Evolutionary conservation across 257 asterid genomes (phyloP), one percentile per base, ranked within the genome.

Genomic region (Buddleja alternifolia): DNA sequence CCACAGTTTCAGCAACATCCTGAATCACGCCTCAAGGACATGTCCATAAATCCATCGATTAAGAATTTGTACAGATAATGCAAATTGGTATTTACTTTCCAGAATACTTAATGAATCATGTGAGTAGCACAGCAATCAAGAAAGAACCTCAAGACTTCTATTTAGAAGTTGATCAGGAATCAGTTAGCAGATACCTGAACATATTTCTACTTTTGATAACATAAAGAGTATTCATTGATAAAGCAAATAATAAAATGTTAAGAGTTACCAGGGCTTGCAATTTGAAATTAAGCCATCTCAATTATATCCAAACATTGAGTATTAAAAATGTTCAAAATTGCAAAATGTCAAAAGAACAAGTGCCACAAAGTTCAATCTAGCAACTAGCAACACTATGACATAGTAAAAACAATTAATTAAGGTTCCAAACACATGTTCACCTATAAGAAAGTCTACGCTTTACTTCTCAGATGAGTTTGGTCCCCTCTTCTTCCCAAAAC

Each of bases 381-480:
- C 8, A 61, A 41, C 51, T 60, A 69, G 70, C 47, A 73, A 46
- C 36, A 60, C 69, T 21, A 69, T 55, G 40, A 36, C 72, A 63
- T 58, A 24, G 59, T 7, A 34, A 72, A 32, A 60, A 67, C 68
- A 50, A 70, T 19, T 19, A 48, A 63, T 41, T 47, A 34, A 64
- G 9, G 23, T 20, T 67, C 55, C 62, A 68, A 70, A 57, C 60
- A 66, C 44, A 60, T 32, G 24, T 53, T 59, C 50, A 56, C 50
- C 79, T 59, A 76, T 10, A 40, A 12, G 37, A 60, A 58, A 16
- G 48, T 48, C 54, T 19, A 46, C 59, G 24, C 15, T 76, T 67
- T 83, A 88, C 88, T 86, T 90, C 82, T 86, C 94, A 0, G 93
- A 87, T 14, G 97, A 88, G 81, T 90, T 90, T 4, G 97, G 95